Evolutionary conservation across 129 eudicot genomes (phyloP), one percentile per base, ranked within the genome.

Genomic region (Tanacetum coccineum): DNA sequence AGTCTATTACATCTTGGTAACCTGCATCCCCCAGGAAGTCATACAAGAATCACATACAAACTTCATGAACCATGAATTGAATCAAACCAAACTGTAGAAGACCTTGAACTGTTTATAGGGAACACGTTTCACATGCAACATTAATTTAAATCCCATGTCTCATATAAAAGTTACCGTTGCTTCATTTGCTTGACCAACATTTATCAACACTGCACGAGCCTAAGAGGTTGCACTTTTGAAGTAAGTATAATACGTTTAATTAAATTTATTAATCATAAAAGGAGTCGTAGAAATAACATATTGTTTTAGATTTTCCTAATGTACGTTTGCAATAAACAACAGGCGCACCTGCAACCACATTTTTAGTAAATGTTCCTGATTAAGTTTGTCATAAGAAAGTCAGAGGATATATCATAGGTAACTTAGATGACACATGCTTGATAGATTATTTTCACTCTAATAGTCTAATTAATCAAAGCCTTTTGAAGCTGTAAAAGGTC

Each of bases 141-240:
- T 21, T 19, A 60, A 50, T 15, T 21, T 52, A 50, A 21, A 55
- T n/a, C 36, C 44, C 22, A 47, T 28, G 54, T 65, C 53, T 67
- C 14, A 7, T 22, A 22, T 19, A 67, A 21, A 76, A 65, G 68
- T 79, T 70, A 85, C 83, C 63, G 86, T 72, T 59, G 89, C 90
- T 52, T 85, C 96, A 81, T 91, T 91, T 57, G 96, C 94, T 81
- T 91, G 96, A 77, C 97, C 97, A 79, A 93, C 97, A 83, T 91
- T 87, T 62, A 87, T 91, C 67, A 91, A 77, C 30, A 91, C 87
- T 3, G 97, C 97, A 75, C 94, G 96, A 25, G 88, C 94, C 97
- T 91, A 81, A 75, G 64, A 83, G 45, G 51, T 67, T 55, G 64
- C 72, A 63, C 42, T 62, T 39, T 22, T 40, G 20, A 75, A 54